Evolutionary conservation across 139 green algal species (phyloP).

Genomic region (Nannochloris sp.): DNA sequence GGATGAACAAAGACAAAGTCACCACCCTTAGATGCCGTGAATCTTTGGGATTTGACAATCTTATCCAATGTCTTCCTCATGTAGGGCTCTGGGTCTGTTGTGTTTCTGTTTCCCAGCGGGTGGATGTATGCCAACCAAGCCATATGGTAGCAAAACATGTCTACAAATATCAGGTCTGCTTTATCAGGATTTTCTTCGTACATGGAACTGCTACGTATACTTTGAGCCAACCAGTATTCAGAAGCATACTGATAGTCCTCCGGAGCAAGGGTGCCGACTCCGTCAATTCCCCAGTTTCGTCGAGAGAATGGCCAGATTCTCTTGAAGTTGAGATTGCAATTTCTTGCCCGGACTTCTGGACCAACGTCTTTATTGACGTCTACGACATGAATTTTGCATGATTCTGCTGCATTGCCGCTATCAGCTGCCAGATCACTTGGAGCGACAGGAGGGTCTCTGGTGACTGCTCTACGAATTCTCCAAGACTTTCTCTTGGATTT

Average conservation of each 20-base stretch:
- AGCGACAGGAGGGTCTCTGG: no score
- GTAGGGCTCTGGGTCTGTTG: slow-evolving; percentile 13
- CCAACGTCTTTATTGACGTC: slow-evolving; percentile 17
- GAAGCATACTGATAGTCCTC: slow-evolving; percentile 26
- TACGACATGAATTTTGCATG: slow-evolving; percentile 30
- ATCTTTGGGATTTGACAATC: slow-evolving; percentile 16
- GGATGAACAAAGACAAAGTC: slow-evolving; percentile 28
- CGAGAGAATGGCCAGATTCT: slow-evolving; percentile 23
- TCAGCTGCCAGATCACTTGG: no score
- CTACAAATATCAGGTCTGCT: slow-evolving; percentile 33
- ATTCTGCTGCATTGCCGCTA: neutral
- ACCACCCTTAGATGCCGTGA: slow-evolving; percentile 23
- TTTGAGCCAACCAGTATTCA: slow-evolving; percentile 26
- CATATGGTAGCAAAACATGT: slow-evolving; percentile 33
- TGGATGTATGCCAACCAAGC: slow-evolving; percentile 30
- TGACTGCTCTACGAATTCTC: no score
- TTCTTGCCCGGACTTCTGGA: neutral
- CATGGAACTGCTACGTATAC: slow-evolving; percentile 9
- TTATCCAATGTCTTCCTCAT: slow-evolving; percentile 9
- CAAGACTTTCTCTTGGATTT: no score
- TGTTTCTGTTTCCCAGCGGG: slow-evolving; percentile 7
- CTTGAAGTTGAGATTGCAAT: slow-evolving; percentile 16
- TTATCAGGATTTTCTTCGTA: neutral
- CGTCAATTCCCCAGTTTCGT: slow-evolving; percentile 23
- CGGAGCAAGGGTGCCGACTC: slow-evolving; percentile 2